phyloP scores from a whole-genome alignment of 306 rosid genomes.

The Begonia loranthoides region DNA sequence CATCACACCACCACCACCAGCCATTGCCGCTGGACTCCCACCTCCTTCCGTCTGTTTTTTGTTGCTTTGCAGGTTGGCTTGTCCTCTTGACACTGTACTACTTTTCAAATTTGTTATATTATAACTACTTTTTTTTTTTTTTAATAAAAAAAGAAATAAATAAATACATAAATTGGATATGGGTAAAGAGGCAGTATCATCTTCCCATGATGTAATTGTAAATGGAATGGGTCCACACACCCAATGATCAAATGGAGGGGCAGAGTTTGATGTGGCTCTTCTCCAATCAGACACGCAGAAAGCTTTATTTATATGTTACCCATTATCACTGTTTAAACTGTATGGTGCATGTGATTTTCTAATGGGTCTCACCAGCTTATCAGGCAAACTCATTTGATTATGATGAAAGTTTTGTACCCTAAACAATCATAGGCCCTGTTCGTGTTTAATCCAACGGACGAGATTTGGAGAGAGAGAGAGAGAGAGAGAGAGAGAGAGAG shows the following conservation, averaged over 20 bases:
- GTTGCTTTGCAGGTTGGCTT: constrained; percentile 33
- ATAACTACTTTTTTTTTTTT: too few relatives aligned
- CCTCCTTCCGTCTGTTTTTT: constrained; percentile 25
- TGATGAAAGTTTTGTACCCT: background rate
- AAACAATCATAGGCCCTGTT: background rate
- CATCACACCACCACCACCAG: constrained; percentile 15
- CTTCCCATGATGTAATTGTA: too few relatives aligned
- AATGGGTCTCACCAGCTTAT: constrained; percentile 10
- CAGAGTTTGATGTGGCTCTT: constrained; percentile 20
- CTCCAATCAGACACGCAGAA: constrained; percentile 26
- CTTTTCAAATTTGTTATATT: too few relatives aligned
- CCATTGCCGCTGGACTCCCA: constrained; percentile 17
- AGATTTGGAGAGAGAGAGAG: too few relatives aligned
- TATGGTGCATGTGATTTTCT: constrained; percentile 33
- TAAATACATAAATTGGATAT: too few relatives aligned
- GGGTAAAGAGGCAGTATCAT: too few relatives aligned
- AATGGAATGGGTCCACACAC: constrained; percentile 49
- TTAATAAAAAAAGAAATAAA: too few relatives aligned
- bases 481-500: constrained; percentile 12
- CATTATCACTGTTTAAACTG: constrained; percentile 10
- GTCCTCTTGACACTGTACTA: background rate
- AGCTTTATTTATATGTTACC: constrained; percentile 6
- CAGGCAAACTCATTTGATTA: too few relatives aligned
- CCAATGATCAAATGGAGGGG: constrained; percentile 33
- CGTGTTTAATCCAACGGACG: constrained; percentile 15